Evolutionary conservation across 352 stramenopile species (phyloP).

Genomic region (Elongisporangium anandrum): DNA sequence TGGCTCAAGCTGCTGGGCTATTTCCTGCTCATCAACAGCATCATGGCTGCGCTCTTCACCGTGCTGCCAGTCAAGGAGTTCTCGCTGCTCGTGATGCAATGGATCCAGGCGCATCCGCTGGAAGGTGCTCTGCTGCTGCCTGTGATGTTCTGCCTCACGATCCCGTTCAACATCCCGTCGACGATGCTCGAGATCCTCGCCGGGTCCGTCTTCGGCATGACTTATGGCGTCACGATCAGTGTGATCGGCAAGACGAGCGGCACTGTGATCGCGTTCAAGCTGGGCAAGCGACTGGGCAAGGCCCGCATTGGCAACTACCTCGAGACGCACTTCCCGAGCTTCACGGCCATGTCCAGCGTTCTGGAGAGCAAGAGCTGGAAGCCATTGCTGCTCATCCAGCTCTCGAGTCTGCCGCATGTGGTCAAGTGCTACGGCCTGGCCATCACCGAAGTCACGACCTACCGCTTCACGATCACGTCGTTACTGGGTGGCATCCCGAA

Average conservation of each 20-base stretch:
- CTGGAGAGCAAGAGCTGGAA: slow-evolving; percentile 68
- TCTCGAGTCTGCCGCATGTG: slow-evolving; percentile 64
- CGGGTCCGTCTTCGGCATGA: slow-evolving; percentile 60
- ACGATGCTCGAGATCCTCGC: slow-evolving; percentile 61
- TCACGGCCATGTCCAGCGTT: slow-evolving; percentile 40
- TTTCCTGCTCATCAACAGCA: slow-evolving; percentile 7
- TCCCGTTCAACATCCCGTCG: slow-evolving; percentile 61
- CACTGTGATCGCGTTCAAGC: slow-evolving; percentile 53
- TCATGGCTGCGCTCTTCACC: slow-evolving; percentile 14
- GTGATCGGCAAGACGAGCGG: slow-evolving; percentile 57
- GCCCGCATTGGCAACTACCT: slow-evolving; percentile 46
- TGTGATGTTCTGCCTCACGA: slow-evolving; percentile 45
- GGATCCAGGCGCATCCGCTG: slow-evolving; percentile 43
- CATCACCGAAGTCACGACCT: slow-evolving; percentile 51
- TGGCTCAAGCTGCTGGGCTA: slow-evolving; percentile 21
- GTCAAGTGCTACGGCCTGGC: slow-evolving; percentile 76
- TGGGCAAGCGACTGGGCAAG: slow-evolving; percentile 55
- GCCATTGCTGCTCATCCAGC: slow-evolving; percentile 60
- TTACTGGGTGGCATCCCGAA: slow-evolving; percentile 48
- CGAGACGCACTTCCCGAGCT: slow-evolving; percentile 49
- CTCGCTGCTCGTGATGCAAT: slow-evolving; percentile 21
- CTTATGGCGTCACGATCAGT: slow-evolving; percentile 41
- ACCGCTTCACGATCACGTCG: slow-evolving; percentile 53
- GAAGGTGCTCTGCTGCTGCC: slow-evolving; percentile 48
- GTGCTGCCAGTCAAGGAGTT: slow-evolving; percentile 44